Base-by-base conservation (phyloP, 2,329 filamentous ascomycete genomes). In the Pseudocercospora fijiensis region DNA sequence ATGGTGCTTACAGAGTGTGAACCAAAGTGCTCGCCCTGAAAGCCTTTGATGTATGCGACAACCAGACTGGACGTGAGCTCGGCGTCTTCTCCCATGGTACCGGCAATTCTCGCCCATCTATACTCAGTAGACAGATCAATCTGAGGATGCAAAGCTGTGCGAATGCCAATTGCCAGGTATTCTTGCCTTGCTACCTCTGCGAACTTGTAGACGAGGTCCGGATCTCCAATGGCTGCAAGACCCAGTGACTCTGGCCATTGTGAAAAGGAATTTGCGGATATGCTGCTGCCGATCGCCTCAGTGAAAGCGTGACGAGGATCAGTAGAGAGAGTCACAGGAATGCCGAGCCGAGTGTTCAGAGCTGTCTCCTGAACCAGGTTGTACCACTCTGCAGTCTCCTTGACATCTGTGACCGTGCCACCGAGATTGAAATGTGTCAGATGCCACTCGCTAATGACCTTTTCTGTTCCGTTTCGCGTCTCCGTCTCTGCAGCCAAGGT, bases 171-270 rank as follows among this genome's bases (percentile, higher is more conserved):
- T 1, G 76, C 76, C 49, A 74, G 63, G 63, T 79, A 80, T 66
- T 85, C 83, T 66, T 83, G 77, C 4, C 82, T 76, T 0, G 79
- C 82, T 20, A 83, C 76, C 33, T 84, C 78, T 7, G 79, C 82
- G 58, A 85, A 85, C 16, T 72, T 74, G 55, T 78, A 70, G 1
- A 82, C 80, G 0, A 83, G 69, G 0, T 77, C 73, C 0, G 79
- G 72, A 16, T 80, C 78, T 2, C 82, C 75, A 0, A 84, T 67
- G 0, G 83, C 83, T 6, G 81, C 83, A 8, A 85, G 71, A 0
- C 83, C 83, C 7, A 84, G 69, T 0, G 78, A 78, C 62, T 84
- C 81, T 0, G 83, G 83, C 82, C 83, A 85, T 60, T 82, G 78
- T 0, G 80, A 82, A 65, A 85, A 80, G 0, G 72, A 74, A 0